Evolutionary conservation across 2,329 filamentous ascomycete genomes (phyloP).

Genomic region (Pseudocercospora vitis): DNA sequence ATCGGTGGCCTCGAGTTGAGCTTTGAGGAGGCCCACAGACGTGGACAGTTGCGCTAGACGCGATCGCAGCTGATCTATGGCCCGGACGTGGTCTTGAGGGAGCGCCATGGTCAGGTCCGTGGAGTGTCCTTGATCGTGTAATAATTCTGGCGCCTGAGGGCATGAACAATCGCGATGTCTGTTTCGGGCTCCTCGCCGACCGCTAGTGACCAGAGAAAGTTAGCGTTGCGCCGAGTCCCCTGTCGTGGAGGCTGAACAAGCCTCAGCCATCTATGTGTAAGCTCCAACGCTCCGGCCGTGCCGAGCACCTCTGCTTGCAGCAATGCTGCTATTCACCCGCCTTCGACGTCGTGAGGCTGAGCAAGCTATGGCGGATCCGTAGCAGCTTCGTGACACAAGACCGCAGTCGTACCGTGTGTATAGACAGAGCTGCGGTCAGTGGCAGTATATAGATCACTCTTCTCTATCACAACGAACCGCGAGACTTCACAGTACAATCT

Average conservation of each 20-base stretch:
- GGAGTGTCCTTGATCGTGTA: too few species aligned
- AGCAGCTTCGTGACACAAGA: not conserved
- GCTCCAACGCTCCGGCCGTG: not conserved
- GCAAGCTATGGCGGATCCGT: not conserved
- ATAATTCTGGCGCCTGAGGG: too few species aligned
- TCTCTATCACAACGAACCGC: too few species aligned
- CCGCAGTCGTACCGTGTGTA: not conserved
- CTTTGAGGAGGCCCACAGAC: constrained; percentile 29
- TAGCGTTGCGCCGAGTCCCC: not conserved
- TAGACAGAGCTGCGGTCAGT: not conserved
- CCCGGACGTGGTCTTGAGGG: constrained; percentile 31
- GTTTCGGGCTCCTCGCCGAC: not conserved
- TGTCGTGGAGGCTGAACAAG: not conserved
- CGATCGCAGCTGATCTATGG: constrained; percentile 38
- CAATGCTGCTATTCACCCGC: not conserved
- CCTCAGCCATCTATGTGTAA: not conserved
- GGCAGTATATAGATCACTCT: not conserved
- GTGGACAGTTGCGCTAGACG: constrained; percentile 34
- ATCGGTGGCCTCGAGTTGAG: constrained; percentile 34
- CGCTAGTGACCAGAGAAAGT: not conserved
- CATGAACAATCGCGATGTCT: too few species aligned
- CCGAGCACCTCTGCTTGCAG: not conserved
- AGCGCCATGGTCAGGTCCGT: constrained; percentile 17
- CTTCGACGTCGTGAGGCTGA: not conserved
- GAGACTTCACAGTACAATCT: too few species aligned